Percentiles rank a stretch among this genome's conserved stretches.
phyloP scores from a whole-genome alignment of 2,329 filamentous ascomycete species.

The Aspergillus eucalypticola region DNA sequence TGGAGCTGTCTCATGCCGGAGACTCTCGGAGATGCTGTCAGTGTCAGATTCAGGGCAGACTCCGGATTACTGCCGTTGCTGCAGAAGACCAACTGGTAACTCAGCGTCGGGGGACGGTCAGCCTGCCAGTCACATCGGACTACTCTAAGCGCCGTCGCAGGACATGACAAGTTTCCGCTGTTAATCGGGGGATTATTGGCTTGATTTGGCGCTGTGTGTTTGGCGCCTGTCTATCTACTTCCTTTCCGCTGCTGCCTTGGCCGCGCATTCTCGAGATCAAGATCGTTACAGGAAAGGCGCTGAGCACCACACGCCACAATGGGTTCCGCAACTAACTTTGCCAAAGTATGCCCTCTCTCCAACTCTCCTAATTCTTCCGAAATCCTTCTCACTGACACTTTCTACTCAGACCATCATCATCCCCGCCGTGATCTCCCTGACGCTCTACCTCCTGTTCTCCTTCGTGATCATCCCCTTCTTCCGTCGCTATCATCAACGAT shows the following conservation, averaged over 20 bases:
- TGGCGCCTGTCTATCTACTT: background rate
- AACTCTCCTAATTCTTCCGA: background rate
- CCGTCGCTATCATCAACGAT: slow-evolving; percentile 68
- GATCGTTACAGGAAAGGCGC: background rate
- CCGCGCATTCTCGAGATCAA: background rate
- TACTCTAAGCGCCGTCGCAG: background rate
- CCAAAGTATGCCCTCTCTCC: slow-evolving; percentile 27
- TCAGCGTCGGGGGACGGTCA: background rate
- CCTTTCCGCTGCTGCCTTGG: background rate
- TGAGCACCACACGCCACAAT: slow-evolving; percentile 20
- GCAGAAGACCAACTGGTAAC: too few species aligned
- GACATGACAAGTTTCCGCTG: background rate
- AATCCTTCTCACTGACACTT: slow-evolving; percentile 6
- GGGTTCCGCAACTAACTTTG: slow-evolving; percentile 33
- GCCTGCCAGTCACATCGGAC: background rate
- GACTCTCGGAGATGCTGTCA: background rate
- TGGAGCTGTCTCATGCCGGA: slow-evolving; percentile 1
- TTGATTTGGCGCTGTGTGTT: background rate
- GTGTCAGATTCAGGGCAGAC: background rate
- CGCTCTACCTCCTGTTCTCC: slow-evolving; percentile 66
- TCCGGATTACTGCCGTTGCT: background rate
- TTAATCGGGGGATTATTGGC: background rate
- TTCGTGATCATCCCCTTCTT: slow-evolving; percentile 68
- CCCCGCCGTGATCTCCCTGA: slow-evolving; percentile 69
- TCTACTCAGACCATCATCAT: slow-evolving; percentile 64